Conservation (phyloP, 352 stramenopile genomes). For the Phytopythium cucurbitacearum region DNA sequence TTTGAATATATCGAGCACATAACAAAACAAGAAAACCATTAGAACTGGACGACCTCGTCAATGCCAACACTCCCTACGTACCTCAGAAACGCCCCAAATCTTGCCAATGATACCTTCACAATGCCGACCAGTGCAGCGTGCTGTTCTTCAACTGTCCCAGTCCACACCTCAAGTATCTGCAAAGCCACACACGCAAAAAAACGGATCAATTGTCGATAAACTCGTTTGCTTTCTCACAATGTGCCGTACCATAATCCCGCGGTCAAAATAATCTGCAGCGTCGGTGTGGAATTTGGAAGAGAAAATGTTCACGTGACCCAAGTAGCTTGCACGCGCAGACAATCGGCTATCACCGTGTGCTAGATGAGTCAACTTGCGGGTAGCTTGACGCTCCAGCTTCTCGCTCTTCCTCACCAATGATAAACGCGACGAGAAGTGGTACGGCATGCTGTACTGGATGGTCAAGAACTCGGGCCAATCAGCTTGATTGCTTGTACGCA, state of each 20-base stretch:
- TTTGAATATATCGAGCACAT: constrained; percentile 2
- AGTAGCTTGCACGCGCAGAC: constrained; percentile 10
- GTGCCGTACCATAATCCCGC: constrained; percentile 24
- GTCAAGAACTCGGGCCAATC: constrained; percentile 3
- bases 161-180: constrained; percentile 43
- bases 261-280: constrained; percentile 13
- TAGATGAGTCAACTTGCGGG: constrained; percentile 17
- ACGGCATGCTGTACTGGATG: constrained; percentile 21
- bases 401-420: not conserved
- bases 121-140: constrained; percentile 28
- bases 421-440: constrained; percentile 13
- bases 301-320: constrained; percentile 24
- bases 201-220: not conserved
- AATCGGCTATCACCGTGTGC: constrained; percentile 1
- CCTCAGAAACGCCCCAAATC: constrained; percentile 21
- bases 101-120: constrained; percentile 22
- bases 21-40: not conserved
- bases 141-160: constrained; percentile 5
- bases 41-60: not conserved
- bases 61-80: constrained; percentile 6
- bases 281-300: constrained; percentile 17
- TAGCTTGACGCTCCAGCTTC: constrained; percentile 21
- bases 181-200: not conserved
- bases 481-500: not conserved
- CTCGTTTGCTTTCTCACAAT: not conserved